Evolutionary conservation across 2,329 filamentous ascomycete genomes (phyloP), one percentile per base, ranked within the genome.

Genomic region (Diaporthe helianthi): DNA sequence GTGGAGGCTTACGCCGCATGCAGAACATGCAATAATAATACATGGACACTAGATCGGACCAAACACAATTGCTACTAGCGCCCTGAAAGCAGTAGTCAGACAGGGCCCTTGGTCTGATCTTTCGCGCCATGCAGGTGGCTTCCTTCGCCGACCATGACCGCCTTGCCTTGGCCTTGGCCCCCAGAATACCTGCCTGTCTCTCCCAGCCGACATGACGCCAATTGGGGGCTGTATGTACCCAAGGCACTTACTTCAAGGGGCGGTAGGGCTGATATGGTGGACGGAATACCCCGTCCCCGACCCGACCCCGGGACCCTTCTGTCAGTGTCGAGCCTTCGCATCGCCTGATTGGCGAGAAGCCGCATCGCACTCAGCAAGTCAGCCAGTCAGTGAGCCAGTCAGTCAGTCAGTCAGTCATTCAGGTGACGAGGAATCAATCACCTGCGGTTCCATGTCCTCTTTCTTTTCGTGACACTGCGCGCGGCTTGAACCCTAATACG

Each of bases 191-290:
- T 33, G 55, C 55, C 26, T 22, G 26, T 47, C 31, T 47, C 58
- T 33, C 41, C 58, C 47, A 61, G 17, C 58, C n/a, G 24, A 17
- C 19, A 49, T 49, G 58, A 63, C 58, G 58, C 58, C 41, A 36
- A 36, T 49, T 63, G 41, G 58, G 58, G 58, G 44, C 58, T 19
- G 44, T 36, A 63, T 44, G 58, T n/a, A n/a, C n/a, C n/a, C 58
- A 63, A 49, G 58, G 44, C 24, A 63, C 44, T 63, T 36, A 63
- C 44, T 63, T 17, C 36, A 24, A n/a, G 8, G 33, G 54, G 13
- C n/a, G 44, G 26, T 63, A 63, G 58, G 58, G 58, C 58, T 63
- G 58, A 63, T 47, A n/a, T 47, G 26, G 58, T 33, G 41, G 58
- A 47, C 41, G 17, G 38, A 61, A 29, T 33, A 61, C 55, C 55